These are phyloP conservation scores for Fusarium proliferatum DNA, from an alignment of 2,329 filamentous ascomycete species.

Conservation along the genomic window DNA sequence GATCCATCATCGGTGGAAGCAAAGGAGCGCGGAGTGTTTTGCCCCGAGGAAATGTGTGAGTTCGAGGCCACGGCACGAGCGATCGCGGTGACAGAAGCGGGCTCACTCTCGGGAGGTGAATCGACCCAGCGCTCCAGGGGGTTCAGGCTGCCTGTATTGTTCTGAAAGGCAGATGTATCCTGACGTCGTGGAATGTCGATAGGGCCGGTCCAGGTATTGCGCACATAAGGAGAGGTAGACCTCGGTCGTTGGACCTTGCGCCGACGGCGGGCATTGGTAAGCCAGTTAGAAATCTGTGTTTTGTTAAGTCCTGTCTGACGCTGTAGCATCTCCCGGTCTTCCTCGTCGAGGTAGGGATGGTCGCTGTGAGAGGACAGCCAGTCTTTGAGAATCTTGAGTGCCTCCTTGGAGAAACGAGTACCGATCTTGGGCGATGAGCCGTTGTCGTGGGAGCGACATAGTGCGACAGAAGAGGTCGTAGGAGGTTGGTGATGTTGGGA, in stretches of 20 bases:
- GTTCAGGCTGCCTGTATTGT: neutral
- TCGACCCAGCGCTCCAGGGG: neutral
- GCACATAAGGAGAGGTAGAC: neutral
- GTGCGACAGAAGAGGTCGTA: too few relatives aligned
- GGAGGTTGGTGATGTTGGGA: too few relatives aligned
- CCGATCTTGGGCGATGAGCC: too few relatives aligned
- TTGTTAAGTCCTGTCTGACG: neutral
- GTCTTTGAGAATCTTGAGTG: neutral
- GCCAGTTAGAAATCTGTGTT: neutral
- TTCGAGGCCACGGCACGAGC: rapidly evolving
- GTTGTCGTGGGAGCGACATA: too few relatives aligned
- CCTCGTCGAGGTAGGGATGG: neutral
- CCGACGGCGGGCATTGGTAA: neutral
- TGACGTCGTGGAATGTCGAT: neutral
- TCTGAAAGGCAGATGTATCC: rapidly evolving
- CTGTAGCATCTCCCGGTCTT: neutral
- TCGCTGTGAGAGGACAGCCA: neutral
- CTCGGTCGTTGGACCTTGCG: neutral
- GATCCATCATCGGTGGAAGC: neutral
- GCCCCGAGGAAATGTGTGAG: rapidly evolving
- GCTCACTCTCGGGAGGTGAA: neutral
- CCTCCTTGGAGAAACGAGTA: rapidly evolving
- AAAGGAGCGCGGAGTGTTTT: neutral
- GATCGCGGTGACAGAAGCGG: neutral
- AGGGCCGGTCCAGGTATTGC: neutral